A percentile compares a stretch with the other conserved stretches of the same genome.
Conservation (phyloP, 108 stramenopile species). For the Fistulifera pelliculosa region DNA sequence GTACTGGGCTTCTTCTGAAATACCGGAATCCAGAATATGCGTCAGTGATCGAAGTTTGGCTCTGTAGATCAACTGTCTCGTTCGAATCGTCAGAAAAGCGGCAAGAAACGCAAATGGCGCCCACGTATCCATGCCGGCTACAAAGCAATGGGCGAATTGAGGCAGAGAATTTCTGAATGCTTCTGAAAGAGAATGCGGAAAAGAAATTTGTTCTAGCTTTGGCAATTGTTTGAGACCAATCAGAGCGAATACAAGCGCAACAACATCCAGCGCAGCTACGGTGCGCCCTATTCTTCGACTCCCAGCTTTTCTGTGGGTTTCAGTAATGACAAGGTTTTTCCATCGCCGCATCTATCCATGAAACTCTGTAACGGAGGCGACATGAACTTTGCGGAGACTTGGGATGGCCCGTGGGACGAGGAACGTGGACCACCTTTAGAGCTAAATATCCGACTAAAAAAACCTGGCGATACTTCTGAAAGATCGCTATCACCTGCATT, state of each 20-base stretch:
- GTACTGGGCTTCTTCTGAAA: slow-evolving; percentile 42
- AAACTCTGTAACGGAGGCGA: slow-evolving; percentile 23
- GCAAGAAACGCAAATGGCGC: slow-evolving; percentile 46
- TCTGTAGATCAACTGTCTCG: slow-evolving; percentile 27
- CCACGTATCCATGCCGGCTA: slow-evolving; percentile 34
- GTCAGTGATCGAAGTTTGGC: slow-evolving; percentile 18
- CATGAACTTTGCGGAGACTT: neutral
- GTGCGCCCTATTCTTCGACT: slow-evolving; percentile 34
- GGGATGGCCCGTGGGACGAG: slow-evolving; percentile 2
- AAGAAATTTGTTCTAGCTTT: slow-evolving; percentile 12
- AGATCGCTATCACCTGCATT: slow-evolving; percentile 20
- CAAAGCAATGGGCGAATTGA: slow-evolving; percentile 11
- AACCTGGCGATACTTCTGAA: neutral
- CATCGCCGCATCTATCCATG: slow-evolving; percentile 22
- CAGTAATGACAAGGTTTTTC: slow-evolving; percentile 28
- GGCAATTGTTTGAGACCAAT: slow-evolving; percentile 25
- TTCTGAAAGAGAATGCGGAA: slow-evolving; percentile 16
- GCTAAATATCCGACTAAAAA: neutral
- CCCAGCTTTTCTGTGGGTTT: slow-evolving; percentile 6
- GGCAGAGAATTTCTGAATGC: slow-evolving; percentile 8
- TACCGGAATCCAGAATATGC: slow-evolving; percentile 21
- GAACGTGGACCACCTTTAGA: slow-evolving; percentile 15
- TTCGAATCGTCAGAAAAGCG: slow-evolving; percentile 28
- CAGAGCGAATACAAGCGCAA: slow-evolving; percentile 29
- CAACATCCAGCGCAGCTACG: slow-evolving; percentile 38